Percentiles rank a stretch among this genome's conserved stretches.
These are phyloP conservation scores for Penicillium crustosum DNA, from an alignment of 2,329 filamentous ascomycete genomes.

Conservation along the genomic window DNA sequence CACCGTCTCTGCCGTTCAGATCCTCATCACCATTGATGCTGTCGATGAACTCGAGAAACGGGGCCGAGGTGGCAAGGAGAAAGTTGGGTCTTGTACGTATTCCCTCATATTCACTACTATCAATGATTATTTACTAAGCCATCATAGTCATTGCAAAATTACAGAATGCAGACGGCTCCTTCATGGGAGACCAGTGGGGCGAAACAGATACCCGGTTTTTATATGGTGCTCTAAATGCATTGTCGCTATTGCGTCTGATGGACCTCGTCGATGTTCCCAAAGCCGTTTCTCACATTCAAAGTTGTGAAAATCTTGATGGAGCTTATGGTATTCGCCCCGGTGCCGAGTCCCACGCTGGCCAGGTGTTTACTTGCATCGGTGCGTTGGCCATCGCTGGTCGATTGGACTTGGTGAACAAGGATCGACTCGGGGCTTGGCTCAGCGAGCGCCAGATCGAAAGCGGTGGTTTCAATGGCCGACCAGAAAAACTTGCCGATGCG, in stretches of 20 bases:
- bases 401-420: conserved; percentile 77
- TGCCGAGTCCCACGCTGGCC: conserved; percentile 90
- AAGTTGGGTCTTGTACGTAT: conserved; percentile 74
- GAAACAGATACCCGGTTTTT: conserved; percentile 94
- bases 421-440: conserved; percentile 83
- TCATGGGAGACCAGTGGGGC: conserved; percentile 93
- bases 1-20: conserved; percentile 92
- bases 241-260: conserved; percentile 77
- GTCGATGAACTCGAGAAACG: conserved; percentile 76
- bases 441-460: conserved; percentile 86
- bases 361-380: conserved; percentile 91
- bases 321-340: conserved; percentile 88
- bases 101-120: conserved; percentile 9
- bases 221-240: conserved; percentile 82
- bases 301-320: conserved; percentile 91
- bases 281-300: conserved; percentile 74
- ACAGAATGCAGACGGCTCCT: conserved; percentile 84
- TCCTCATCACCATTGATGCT: conserved; percentile 81
- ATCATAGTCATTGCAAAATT: conserved; percentile 70
- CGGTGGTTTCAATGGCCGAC: conserved; percentile 88
- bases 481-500: conserved; percentile 93
- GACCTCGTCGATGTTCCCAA: conserved; percentile 74
- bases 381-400: conserved; percentile 80
- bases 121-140: conserved; percentile 19
- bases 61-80: conserved; percentile 65